Conservation (phyloP, 192 early-diverging fungal genomes). For the Mortierella hygrophila region DNA sequence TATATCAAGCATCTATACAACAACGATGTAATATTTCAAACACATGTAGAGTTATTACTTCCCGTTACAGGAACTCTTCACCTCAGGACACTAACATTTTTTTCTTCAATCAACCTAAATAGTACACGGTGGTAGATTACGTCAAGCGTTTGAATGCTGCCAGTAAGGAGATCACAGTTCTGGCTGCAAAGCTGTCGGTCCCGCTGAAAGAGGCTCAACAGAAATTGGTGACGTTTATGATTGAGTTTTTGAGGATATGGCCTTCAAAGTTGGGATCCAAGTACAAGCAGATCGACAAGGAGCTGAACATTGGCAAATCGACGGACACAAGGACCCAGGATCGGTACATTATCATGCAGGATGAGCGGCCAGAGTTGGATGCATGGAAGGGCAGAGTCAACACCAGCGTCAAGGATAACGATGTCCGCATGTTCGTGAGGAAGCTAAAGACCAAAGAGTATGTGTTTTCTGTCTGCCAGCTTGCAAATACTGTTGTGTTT, state of each 20-base stretch:
- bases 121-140: constrained; percentile 40
- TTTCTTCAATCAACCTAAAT: background rate
- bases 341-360: constrained; percentile 43
- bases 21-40: constrained; percentile 13
- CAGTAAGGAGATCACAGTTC: constrained; percentile 42
- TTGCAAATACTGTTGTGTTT: background rate
- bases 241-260: constrained; percentile 55
- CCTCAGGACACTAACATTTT: background rate
- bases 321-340: constrained; percentile 28
- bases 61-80: background rate
- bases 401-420: constrained; percentile 30
- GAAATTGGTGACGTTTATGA: constrained; percentile 47
- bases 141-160: constrained; percentile 42
- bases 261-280: constrained; percentile 41
- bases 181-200: constrained; percentile 35
- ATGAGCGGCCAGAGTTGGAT: constrained; percentile 39
- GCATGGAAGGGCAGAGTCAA: constrained; percentile 24
- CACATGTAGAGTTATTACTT: too few species aligned
- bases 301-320: constrained; percentile 26
- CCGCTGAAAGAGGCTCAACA: constrained; percentile 46
- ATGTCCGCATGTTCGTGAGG: constrained; percentile 15
- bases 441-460: constrained; percentile 53
- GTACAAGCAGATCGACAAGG: constrained; percentile 39
- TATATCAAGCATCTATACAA: constrained; percentile 40
- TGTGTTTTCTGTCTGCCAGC: background rate